Evolutionary conservation across 1,284 basidiomycete genomes (phyloP).

Genomic region (Termitomyces sp.): DNA sequence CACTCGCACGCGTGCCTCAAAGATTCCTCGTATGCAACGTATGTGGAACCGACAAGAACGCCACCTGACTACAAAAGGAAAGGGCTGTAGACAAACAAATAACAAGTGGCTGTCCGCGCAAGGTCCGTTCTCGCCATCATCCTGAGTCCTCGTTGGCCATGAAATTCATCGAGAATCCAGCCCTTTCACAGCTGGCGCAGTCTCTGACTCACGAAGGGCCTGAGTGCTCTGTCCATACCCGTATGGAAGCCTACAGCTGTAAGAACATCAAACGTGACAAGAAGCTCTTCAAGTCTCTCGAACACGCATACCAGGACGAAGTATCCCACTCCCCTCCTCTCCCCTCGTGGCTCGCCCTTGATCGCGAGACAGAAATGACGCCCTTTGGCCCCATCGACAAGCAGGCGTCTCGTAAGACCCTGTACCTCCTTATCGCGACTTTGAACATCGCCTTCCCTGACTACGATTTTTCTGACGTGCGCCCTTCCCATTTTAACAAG

Average conservation of each 20-base stretch:
- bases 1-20: not conserved
- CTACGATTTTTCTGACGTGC: slow-evolving; percentile 93
- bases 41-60: slow-evolving; percentile 5
- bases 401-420: slow-evolving; percentile 77
- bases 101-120: not conserved
- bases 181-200: slow-evolving; percentile 74
- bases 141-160: slow-evolving; percentile 34
- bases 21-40: not conserved
- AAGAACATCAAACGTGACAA: slow-evolving; percentile 97
- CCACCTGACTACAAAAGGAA: slow-evolving; percentile 4
- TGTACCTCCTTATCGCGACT: slow-evolving; percentile 92
- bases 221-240: slow-evolving; percentile 87
- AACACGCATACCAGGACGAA: slow-evolving; percentile 79
- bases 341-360: slow-evolving; percentile 63
- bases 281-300: slow-evolving; percentile 91
- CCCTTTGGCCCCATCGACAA: slow-evolving; percentile 77
- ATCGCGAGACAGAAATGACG: slow-evolving; percentile 66
- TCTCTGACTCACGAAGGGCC: slow-evolving; percentile 83
- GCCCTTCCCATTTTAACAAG: slow-evolving; percentile 86
- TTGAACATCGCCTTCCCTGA: slow-evolving; percentile 98
- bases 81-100: slow-evolving; percentile 2
- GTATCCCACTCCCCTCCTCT: slow-evolving; percentile 65
- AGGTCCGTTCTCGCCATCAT: not conserved
- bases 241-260: slow-evolving; percentile 97
- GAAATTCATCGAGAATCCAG: slow-evolving; percentile 90